Conservation (phyloP, 164 flowering plant genomes). For the Vitis rotundifolia region DNA sequence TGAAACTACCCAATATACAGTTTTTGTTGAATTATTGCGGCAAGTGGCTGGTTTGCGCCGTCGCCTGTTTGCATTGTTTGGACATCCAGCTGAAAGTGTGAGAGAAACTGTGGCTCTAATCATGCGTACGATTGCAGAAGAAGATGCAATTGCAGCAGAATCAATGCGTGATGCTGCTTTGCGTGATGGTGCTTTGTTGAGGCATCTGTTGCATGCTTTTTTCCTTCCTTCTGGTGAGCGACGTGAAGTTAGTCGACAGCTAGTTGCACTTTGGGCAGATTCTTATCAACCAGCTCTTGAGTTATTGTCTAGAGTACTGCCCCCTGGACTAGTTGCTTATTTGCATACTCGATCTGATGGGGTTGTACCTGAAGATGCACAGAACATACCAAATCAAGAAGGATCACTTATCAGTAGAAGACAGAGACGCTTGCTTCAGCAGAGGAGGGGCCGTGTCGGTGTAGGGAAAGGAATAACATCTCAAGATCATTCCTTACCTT, state of each 20-base stretch:
- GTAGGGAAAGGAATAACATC: slow-evolving; percentile 42
- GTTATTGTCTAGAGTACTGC: slow-evolving; percentile 85
- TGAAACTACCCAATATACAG: slow-evolving; percentile 89
- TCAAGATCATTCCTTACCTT: slow-evolving; percentile 49
- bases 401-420: slow-evolving; percentile 62
- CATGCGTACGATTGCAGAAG: slow-evolving; percentile 99
- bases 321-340: slow-evolving; percentile 99
- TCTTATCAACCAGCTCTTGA: slow-evolving; percentile 97
- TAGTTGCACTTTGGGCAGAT: slow-evolving; percentile 99
- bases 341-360: slow-evolving; percentile 82
- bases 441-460: slow-evolving; percentile 58
- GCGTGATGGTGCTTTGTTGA: slow-evolving; percentile 93
- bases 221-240: slow-evolving; percentile 93
- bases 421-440: slow-evolving; percentile 83
- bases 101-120: slow-evolving; percentile 95
- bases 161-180: slow-evolving; percentile 99
- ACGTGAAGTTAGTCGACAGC: slow-evolving; percentile 96
- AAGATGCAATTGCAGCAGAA: slow-evolving; percentile 99
- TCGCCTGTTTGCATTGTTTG: slow-evolving; percentile 94
- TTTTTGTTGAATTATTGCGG: slow-evolving; percentile 92
- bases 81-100: slow-evolving; percentile 98
- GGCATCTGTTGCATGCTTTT: slow-evolving; percentile 90
- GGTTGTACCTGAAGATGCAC: slow-evolving; percentile 48
- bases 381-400: slow-evolving; percentile 37
- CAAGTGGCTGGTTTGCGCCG: slow-evolving; percentile 95